phyloP scores from a whole-genome alignment of 106 monocot species.

The Dioscorea alata region DNA sequence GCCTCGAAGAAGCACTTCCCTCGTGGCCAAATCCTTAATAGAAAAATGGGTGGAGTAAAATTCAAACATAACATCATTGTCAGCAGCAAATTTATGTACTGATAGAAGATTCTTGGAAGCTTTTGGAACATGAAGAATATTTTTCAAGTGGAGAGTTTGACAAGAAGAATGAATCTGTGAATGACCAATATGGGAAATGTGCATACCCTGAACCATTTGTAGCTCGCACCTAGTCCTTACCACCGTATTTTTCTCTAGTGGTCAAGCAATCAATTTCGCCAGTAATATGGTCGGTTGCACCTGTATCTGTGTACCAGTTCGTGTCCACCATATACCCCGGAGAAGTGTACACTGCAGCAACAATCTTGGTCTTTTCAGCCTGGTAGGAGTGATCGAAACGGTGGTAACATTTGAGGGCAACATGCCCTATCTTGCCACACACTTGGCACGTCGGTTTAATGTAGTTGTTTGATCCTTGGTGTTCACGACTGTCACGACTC shows the following conservation, averaged over 20 bases:
- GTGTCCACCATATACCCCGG: not conserved
- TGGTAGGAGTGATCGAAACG: not conserved
- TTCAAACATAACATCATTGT: slow-evolving; percentile 6
- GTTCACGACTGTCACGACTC: not conserved
- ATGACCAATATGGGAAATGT: not conserved
- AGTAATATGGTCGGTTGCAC: not conserved
- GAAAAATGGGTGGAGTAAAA: not conserved
- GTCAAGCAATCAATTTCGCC: not conserved
- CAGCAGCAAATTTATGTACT: not conserved
- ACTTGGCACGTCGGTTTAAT: not conserved
- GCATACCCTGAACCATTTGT: not conserved
- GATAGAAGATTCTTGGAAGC: slow-evolving; percentile 4
- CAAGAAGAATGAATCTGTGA: not conserved
- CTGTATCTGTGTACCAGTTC: not conserved
- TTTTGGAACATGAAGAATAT: slow-evolving; percentile 3
- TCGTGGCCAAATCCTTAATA: slow-evolving; percentile 2
- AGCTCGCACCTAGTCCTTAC: not conserved
- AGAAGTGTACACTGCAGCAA: not conserved
- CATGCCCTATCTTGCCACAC: not conserved
- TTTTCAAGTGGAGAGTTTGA: not conserved
- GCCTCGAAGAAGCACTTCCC: not conserved
- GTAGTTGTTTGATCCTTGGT: too few relatives aligned
- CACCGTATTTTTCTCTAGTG: not conserved
- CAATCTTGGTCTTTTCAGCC: not conserved
- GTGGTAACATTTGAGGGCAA: not conserved